Evolutionary conservation across 2,329 filamentous ascomycete species (phyloP).

Genomic region (Mycosphaerella sp.): DNA sequence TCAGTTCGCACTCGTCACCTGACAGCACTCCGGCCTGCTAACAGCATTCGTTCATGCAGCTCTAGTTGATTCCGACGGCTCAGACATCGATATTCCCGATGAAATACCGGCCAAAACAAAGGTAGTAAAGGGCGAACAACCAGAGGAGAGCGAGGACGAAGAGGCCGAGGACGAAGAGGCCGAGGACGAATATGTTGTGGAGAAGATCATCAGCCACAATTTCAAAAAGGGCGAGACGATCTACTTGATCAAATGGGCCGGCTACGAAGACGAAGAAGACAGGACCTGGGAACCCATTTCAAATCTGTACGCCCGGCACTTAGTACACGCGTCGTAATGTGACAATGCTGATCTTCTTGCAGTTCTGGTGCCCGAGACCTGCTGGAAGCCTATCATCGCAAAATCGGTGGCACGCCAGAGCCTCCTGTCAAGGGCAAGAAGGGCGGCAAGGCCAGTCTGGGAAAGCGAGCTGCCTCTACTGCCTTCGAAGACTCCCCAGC

Average conservation of each 20-base stretch:
- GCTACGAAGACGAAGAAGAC: slow-evolving; percentile 64
- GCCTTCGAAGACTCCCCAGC: slow-evolving; percentile 27
- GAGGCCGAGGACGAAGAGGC: slow-evolving; percentile 48
- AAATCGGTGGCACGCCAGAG: slow-evolving; percentile 56
- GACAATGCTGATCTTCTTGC: slow-evolving; percentile 1
- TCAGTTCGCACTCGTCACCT: background rate
- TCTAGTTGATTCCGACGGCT: slow-evolving; percentile 35
- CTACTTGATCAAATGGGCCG: slow-evolving; percentile 76
- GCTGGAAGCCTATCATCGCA: slow-evolving; percentile 57
- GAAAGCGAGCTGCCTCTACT: slow-evolving; percentile 20
- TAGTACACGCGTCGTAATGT: background rate
- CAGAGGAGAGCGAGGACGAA: slow-evolving; percentile 38
- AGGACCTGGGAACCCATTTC: slow-evolving; percentile 74
- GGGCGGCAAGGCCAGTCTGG: slow-evolving; percentile 14
- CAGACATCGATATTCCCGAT: slow-evolving; percentile 30
- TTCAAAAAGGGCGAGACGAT: slow-evolving; percentile 51
- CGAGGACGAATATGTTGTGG: slow-evolving; percentile 61
- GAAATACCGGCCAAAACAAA: slow-evolving; percentile 27
- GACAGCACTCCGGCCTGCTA: background rate
- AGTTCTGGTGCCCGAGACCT: slow-evolving; percentile 44
- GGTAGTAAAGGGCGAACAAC: slow-evolving; percentile 19
- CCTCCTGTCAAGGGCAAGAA: slow-evolving; percentile 34
- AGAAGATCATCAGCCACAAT: slow-evolving; percentile 63
- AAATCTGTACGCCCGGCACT: slow-evolving; percentile 51
- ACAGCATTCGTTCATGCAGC: slow-evolving; percentile 33